These are phyloP conservation scores for Mimosa pudica DNA, from an alignment of 306 rosid genomes.

Conservation along the genomic window DNA sequence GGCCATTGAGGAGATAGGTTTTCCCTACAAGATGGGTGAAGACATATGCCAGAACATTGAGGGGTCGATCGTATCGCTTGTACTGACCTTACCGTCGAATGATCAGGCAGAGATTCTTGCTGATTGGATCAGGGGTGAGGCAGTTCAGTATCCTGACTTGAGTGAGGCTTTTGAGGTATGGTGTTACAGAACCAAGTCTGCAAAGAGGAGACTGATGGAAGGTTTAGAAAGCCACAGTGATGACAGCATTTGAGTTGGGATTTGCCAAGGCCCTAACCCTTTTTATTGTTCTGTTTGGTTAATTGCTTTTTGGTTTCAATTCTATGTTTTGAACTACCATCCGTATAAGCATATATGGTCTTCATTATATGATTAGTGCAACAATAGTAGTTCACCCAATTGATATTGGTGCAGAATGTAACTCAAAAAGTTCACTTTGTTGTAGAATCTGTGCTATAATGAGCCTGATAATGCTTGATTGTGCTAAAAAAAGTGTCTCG, in stretches of 20 bases:
- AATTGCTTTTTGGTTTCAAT: not conserved
- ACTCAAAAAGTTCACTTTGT: not conserved
- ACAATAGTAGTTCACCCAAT: not conserved
- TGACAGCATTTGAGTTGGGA: conserved; percentile 41
- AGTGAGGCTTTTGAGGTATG: conserved; percentile 93
- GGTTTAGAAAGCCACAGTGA: conserved; percentile 50
- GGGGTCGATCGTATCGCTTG: conserved; percentile 72
- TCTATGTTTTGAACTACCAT: conserved; percentile 10
- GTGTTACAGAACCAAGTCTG: conserved; percentile 93
- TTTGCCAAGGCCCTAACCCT: conserved; percentile 13
- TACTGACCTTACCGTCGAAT: conserved; percentile 83
- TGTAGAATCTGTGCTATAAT: not conserved
- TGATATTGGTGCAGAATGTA: not conserved
- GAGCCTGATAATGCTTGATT: not conserved
- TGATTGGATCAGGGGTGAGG: conserved; percentile 70
- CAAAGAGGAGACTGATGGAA: conserved; percentile 80
- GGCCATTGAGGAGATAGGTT: conserved; percentile 51
- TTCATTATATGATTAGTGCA: not conserved
- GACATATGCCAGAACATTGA: conserved; percentile 79
- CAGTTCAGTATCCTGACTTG: conserved; percentile 73
- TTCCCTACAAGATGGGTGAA: conserved; percentile 72
- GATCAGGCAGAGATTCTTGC: conserved; percentile 93
- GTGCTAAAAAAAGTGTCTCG: not conserved
- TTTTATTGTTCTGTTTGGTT: not conserved
- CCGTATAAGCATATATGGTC: not conserved